Evolutionary conservation across 2,329 filamentous ascomycete genomes (phyloP).

Genomic region (Aspergillus flavus): DNA sequence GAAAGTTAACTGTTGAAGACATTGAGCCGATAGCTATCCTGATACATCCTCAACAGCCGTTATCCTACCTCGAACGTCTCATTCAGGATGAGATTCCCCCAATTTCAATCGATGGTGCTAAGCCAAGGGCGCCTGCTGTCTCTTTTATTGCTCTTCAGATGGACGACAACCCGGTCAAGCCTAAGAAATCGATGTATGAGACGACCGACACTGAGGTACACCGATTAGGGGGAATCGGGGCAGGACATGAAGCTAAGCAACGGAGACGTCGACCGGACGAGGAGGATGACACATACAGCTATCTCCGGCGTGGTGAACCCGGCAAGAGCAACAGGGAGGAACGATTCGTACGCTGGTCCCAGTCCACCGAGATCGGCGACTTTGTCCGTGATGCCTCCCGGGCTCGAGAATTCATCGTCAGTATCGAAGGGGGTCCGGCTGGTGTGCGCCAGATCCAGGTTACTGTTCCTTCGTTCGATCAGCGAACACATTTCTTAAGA

Average conservation of each 20-base stretch:
- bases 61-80: conserved; percentile 85
- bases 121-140: conserved; percentile 71
- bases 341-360: conserved; percentile 84
- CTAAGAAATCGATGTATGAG: conserved; percentile 40
- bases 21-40: conserved; percentile 85
- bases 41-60: conserved; percentile 84
- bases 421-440: conserved; percentile 69
- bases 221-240: conserved; percentile 15
- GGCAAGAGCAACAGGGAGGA: conserved; percentile 23
- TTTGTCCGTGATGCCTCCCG: conserved; percentile 89
- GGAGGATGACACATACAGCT: conserved; percentile 69
- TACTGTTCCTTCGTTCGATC: conserved; percentile 82
- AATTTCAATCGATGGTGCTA: conserved; percentile 62
- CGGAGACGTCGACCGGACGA: conserved; percentile 55
- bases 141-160: conserved; percentile 80
- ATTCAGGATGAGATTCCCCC: conserved; percentile 85
- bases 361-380: conserved; percentile 86
- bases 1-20: conserved; percentile 38
- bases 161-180: conserved; percentile 59
- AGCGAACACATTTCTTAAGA: conserved; percentile 87
- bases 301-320: conserved; percentile 56
- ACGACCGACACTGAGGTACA: conserved; percentile 47
- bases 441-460: conserved; percentile 71
- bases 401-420: conserved; percentile 80
- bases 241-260: conserved; percentile 29